Evolutionary conservation across 176 grass and related monocot genomes (phyloP), one percentile per base, ranked within the genome.

Genomic region (Melocanna baccifera): DNA sequence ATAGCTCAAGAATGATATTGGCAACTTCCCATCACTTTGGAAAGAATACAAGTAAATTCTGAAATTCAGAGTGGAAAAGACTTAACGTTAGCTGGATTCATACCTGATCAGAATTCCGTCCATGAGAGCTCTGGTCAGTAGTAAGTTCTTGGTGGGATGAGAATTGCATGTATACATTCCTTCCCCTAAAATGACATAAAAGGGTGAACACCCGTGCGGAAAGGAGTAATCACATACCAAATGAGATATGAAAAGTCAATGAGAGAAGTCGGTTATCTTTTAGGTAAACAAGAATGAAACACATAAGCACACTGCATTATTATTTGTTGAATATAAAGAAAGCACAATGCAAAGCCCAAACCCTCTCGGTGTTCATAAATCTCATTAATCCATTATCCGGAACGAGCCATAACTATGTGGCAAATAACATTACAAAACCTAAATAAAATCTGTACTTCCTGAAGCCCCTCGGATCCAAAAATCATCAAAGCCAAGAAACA

Each of bases 101-200:
- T 84, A 99, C 96, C 93, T 96, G 96, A 92, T 99, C 93, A 91
- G 93, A 87, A 77, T 92, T 93, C 45, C 96, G 77, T 76, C 88
- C 87, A 86, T 99, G 96, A 84, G 96, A 94, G 55, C 91, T 99
- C 55, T 93, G 91, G 57, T 99, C 93, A 36, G 96, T 99, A 63
- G 96, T 99, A 69, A 99, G 87, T 57, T 99, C 96, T 84, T 99
- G 96, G 76, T 99, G 96, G 22, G 96, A 99, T 56, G 96, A 99
- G 80, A 96, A 99, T 50, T 99, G 96, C 80, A 99, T 88, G 74
- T 99, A 99, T 30, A 99, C 73, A 96, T 99, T 96, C 88, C 96
- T 89, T 86, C 96, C 96, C 88, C 96, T 99, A 68, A 84, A 88
- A 88, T 86, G 62, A 32, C 42, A 91, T 62, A 64, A 77, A 68